Base-by-base conservation (phyloP, 2,329 filamentous ascomycete species). In the Calonectria naviculata region DNA sequence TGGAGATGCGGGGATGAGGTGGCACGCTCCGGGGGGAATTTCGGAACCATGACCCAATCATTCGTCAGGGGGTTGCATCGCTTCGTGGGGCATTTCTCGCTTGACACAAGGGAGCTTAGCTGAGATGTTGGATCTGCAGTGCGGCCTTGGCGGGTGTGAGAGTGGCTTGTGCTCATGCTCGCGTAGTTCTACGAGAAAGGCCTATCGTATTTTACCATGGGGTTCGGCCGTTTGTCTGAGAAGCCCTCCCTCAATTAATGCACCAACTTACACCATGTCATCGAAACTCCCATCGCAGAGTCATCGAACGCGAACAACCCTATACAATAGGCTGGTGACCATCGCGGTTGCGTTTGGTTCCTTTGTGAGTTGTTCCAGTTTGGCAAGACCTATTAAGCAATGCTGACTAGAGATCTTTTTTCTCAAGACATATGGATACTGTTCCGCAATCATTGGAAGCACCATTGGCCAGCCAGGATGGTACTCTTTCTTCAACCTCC, bases 401-500 rank as follows among this genome's bases (percentile, higher is more conserved):
- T 34, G 19, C 47, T 58, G 28, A 65, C 29, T 31, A 19, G 1
- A 7, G 21, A 2, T 4, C 0, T 7, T 7, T 7, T 10, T 15
- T 29, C 31, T 44, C 1, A 65, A 87, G 85, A 88, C 87, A 2
- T 88, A 88, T 71, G 87, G 87, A 26, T 88, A 88, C 73, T 85
- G 83, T 64, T 82, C 87, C 10, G 87, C 86, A 2, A 84, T 88
- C 42, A 88, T 89, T 42, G 81, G 83, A 44, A 87, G 85, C 67
- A 89, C 87, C 19, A 88, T 89, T 64, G 87, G 87, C 10, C 86
- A 89, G 66, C 85, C 87, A 4, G 86, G 86, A 71, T 89, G 86
- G 85, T 89, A 87, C 74, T 71, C 76, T 21, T 88, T 84, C 78
- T 88, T 89, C 74, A 74, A 85, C 49, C 82, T 89, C 12, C 86